These are phyloP conservation scores for Boletus reticuloceps DNA, from an alignment of 768 basidiomycete genomes.

Conservation along the genomic window DNA sequence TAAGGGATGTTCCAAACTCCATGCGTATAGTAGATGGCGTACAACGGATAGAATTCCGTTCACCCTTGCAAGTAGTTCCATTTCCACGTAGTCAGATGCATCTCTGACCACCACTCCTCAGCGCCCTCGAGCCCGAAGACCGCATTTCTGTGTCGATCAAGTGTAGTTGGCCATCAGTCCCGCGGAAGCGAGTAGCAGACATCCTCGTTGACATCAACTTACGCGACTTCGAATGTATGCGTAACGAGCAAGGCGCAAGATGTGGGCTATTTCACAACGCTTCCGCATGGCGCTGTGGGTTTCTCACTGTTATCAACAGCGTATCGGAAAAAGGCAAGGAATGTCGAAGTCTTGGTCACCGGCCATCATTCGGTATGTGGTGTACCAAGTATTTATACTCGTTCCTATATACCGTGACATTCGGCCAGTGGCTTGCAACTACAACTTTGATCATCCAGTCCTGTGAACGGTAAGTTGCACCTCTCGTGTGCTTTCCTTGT, in stretches of 20 bases:
- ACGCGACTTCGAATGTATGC: not conserved
- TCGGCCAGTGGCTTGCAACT: constrained; percentile 2
- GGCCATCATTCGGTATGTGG: not conserved
- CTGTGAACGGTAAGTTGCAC: constrained; percentile 6
- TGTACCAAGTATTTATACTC: not conserved
- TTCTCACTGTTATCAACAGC: not conserved
- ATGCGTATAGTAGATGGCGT: too few species aligned
- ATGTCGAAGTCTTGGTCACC: constrained; percentile 6
- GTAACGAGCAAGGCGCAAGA: constrained; percentile 1
- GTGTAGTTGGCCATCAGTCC: not conserved
- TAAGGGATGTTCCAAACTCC: too few species aligned
- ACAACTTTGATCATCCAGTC: constrained; percentile 3
- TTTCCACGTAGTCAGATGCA: too few species aligned
- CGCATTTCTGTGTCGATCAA: too few species aligned
- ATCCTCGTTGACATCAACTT: too few species aligned
- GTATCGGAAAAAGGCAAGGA: constrained; percentile 7
- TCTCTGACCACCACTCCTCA: too few species aligned
- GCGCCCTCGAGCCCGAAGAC: too few species aligned
- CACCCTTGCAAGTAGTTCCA: too few species aligned
- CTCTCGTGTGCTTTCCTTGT: not conserved
- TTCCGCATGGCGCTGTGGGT: not conserved
- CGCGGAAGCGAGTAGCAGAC: not conserved
- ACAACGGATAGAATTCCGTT: too few species aligned
- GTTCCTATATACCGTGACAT: not conserved
- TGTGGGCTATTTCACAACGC: constrained; percentile 3